A percentile compares a stretch with the other conserved stretches of the same genome.
phyloP scores from a whole-genome alignment of 108 stramenopile species.

The Nitzschia putrida region DNA sequence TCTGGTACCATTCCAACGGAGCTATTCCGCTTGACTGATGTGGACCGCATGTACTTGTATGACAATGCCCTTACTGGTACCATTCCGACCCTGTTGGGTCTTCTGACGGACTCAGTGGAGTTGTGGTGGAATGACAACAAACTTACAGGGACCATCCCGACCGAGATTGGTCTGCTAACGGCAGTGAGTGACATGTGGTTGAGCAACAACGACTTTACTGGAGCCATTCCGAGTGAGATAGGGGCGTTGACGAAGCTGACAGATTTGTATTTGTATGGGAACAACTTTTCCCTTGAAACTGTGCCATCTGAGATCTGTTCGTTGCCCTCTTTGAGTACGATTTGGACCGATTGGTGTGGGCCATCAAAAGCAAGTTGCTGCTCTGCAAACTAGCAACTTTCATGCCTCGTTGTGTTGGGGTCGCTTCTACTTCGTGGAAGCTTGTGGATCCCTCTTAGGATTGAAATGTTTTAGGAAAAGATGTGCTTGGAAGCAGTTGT shows the following conservation, averaged over 20 bases:
- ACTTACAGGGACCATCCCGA: slow-evolving; percentile 22
- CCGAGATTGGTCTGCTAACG: slow-evolving; percentile 23
- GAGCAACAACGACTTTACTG: slow-evolving; percentile 14
- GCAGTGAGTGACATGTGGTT: slow-evolving; percentile 7
- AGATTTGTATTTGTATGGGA: slow-evolving; percentile 10
- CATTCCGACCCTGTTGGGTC: slow-evolving; percentile 20
- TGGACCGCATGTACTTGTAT: slow-evolving; percentile 4
- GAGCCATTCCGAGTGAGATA: slow-evolving; percentile 26
- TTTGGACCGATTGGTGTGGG: too few species aligned
- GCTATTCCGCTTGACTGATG: background rate
- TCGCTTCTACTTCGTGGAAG: too few species aligned
- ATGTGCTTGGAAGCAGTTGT: too few species aligned
- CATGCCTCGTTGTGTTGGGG: too few species aligned
- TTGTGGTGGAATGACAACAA: background rate
- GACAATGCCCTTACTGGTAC: background rate
- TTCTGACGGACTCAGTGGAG: slow-evolving; percentile 14
- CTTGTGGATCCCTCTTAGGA: too few species aligned
- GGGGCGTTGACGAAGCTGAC: slow-evolving; percentile 15
- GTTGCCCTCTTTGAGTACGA: slow-evolving; percentile 39
- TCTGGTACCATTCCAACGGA: slow-evolving; percentile 12
- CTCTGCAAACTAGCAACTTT: too few species aligned
- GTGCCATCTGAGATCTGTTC: slow-evolving; percentile 56
- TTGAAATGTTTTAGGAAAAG: too few species aligned
- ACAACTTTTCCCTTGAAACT: slow-evolving; percentile 34
- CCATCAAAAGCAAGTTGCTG: too few species aligned